These are phyloP conservation scores for Fraxinus greggii DNA, from an alignment of 305 asterid species.

Conservation along the genomic window DNA sequence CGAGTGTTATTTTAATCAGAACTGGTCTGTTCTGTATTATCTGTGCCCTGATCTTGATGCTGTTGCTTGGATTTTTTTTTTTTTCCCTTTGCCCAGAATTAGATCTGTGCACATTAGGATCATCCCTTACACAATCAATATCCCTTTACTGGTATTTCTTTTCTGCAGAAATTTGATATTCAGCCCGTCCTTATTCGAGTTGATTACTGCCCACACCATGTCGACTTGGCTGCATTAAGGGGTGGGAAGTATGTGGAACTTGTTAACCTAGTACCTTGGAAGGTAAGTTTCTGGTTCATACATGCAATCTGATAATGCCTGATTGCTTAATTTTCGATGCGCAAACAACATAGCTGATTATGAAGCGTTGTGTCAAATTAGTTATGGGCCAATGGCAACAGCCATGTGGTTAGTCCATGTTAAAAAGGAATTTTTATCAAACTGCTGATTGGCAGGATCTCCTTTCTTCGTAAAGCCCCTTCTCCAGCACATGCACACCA, in stretches of 20 bases:
- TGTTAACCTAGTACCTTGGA: slow-evolving; percentile 92
- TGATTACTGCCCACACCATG: slow-evolving; percentile 84
- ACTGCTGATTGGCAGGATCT: neutral
- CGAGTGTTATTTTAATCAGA: slow-evolving; percentile 3
- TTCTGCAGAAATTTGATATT: slow-evolving; percentile 88
- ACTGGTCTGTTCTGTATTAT: neutral
- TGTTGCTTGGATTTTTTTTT: slow-evolving; percentile 5
- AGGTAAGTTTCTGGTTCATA: slow-evolving; percentile 47
- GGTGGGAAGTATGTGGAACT: slow-evolving; percentile 97
- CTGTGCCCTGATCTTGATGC: slow-evolving; percentile 15
- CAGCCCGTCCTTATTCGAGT: slow-evolving; percentile 81
- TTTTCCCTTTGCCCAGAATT: slow-evolving; percentile 1
- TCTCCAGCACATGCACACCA: neutral
- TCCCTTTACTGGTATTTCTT: slow-evolving; percentile 24
- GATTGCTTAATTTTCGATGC: neutral
- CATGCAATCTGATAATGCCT: neutral
- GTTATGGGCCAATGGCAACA: neutral
- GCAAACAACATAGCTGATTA: neutral
- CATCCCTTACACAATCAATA: slow-evolving; percentile 7
- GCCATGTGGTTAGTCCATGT: neutral
- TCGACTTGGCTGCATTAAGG: slow-evolving; percentile 91
- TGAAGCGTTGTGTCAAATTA: neutral
- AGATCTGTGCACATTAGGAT: neutral
- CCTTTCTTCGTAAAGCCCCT: neutral
- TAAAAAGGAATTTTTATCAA: neutral